Evolutionary conservation across 2,329 filamentous ascomycete species (phyloP), one percentile per base, ranked within the genome.

Genomic region (Alternaria viburni): DNA sequence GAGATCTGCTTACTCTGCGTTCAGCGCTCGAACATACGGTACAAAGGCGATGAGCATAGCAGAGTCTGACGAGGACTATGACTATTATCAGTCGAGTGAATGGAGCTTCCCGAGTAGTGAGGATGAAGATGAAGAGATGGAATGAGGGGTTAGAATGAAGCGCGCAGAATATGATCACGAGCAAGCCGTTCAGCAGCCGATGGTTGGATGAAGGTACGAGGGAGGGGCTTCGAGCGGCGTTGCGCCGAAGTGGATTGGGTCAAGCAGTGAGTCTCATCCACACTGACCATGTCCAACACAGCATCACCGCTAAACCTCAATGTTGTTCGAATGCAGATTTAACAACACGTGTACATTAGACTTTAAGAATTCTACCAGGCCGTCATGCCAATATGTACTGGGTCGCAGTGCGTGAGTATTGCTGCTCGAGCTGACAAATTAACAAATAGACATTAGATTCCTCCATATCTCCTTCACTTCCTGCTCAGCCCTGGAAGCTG

Each of bases 21-120:
- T 36, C 26, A 49, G 28, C 21, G 21, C 25, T n/a, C 43, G 5
- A 6, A 15, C 44, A 12, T 41, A 19, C 23, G 45, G 36, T 12
- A 25, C 30, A 17, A 44, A 25, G 28, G 23, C 23, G 43, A 17
- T 10, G 28, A 41, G n/a, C 9, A 25, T 28, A 21, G 19, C 30
- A 30, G 49, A n/a, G 12, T 30, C 54, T n/a, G 52, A 61, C 6
- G 32, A 51, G 1, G 25, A 59, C 7, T 51, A 56, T 9, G 55
- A 32, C 43, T 64, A 66, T 46, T 32, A 54, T 6, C 54, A 63
- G 46, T 69, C 62, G 11, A 67, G 61, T 36, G 58, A 64, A 19
- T 62, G 57, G 57, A 62, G 55, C 43, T 64, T 63, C 11, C 47
- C 61, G 12, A 61, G 47, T 13, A 68, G 57, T 7, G 43, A 64